A percentile compares a stretch with the other conserved stretches of the same genome.
Conservation (phyloP, 768 basidiomycete genomes). For the Leccinum pellstonianum region DNA sequence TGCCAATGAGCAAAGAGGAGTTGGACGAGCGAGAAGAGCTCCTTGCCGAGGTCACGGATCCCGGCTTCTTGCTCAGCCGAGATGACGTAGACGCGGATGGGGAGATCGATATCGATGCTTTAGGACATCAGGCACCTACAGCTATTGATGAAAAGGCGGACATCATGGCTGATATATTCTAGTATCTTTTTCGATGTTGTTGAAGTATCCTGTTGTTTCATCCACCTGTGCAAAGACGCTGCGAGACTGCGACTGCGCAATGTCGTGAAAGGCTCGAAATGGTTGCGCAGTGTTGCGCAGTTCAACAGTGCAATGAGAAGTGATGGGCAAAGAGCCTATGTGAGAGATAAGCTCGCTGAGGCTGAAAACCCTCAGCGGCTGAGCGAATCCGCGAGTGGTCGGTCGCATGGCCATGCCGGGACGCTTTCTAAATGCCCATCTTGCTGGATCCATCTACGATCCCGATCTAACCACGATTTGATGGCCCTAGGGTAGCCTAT, state of each 20-base stretch:
- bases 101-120: conserved; percentile 51
- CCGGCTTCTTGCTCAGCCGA: conserved; percentile 47
- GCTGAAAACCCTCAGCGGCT: not conserved
- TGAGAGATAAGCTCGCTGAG: not conserved
- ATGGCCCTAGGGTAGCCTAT: not conserved
- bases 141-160: conserved; percentile 47
- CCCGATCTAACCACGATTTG: not conserved
- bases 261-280: not conserved
- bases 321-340: not conserved
- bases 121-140: conserved; percentile 53
- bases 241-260: not conserved
- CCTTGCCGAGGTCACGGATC: conserved; percentile 75
- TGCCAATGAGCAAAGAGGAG: conserved; percentile 70
- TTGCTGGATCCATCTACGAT: not conserved
- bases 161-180: conserved; percentile 36
- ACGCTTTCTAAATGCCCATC: not conserved
- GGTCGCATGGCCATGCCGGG: not conserved
- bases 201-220: not conserved
- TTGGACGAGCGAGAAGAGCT: conserved; percentile 76
- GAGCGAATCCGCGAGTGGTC: not conserved
- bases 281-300: not conserved
- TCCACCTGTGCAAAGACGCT: not conserved
- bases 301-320: not conserved
- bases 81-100: conserved; percentile 61
- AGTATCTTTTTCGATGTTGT: conserved; percentile 3